Percentiles rank a stretch among this genome's conserved stretches.
Evolutionary conservation across 495 filamentous ascomycete species (phyloP).

Genomic region (Talaromyces nanjingensis): DNA sequence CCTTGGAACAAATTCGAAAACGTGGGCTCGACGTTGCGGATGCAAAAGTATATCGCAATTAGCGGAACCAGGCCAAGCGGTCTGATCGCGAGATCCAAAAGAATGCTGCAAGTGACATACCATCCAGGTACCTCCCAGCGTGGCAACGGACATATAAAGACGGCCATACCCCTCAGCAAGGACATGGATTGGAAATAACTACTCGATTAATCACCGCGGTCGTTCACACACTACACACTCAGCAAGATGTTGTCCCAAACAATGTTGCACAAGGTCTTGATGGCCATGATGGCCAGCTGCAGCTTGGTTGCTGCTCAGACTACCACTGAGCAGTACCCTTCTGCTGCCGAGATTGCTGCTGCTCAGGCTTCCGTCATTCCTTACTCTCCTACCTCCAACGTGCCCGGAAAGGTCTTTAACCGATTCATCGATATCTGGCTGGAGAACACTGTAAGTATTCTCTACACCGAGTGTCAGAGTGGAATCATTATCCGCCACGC

Average conservation of each 20-base stretch:
- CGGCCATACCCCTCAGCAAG: not conserved
- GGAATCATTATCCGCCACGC: not conserved
- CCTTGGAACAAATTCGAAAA: too few relatives aligned
- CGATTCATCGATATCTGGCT: slow-evolving; percentile 64
- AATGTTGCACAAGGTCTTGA: not conserved
- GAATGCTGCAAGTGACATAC: not conserved
- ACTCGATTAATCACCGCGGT: not conserved
- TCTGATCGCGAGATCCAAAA: not conserved
- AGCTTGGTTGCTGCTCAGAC: not conserved
- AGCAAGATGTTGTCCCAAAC: not conserved
- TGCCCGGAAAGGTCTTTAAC: slow-evolving; percentile 59
- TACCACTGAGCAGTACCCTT: slow-evolving; percentile 6
- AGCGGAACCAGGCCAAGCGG: not conserved
- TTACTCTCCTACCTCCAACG: slow-evolving; percentile 49
- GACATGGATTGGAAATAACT: not conserved
- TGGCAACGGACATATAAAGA: not conserved
- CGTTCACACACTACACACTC: not conserved
- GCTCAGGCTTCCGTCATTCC: slow-evolving; percentile 12
- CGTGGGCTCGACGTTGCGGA: not conserved
- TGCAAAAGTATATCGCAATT: not conserved
- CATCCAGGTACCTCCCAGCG: not conserved
- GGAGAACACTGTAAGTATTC: slow-evolving; percentile 57
- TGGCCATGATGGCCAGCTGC: slow-evolving; percentile 2
- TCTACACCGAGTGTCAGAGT: slow-evolving; percentile 8
- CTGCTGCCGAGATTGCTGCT: slow-evolving; percentile 6